These are phyloP conservation scores for Kurtzmaniella natalensis DNA, from an alignment of 1,139 yeast genomes.

Conservation along the genomic window DNA sequence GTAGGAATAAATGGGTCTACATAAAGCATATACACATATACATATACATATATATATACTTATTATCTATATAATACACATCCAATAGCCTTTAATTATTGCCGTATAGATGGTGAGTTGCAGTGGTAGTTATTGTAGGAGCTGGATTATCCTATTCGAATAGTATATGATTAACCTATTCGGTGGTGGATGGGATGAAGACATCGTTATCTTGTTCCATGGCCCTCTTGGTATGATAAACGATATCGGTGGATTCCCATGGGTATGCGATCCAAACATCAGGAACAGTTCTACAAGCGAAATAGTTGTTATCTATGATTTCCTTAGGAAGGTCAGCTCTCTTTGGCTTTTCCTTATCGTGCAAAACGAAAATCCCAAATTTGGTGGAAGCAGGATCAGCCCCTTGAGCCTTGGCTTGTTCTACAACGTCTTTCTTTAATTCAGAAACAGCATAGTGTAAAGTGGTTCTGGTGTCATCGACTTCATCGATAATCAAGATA, in stretches of 20 bases:
- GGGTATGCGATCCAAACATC: constrained; percentile 98
- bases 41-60: constrained; percentile 4
- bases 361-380: constrained; percentile 87
- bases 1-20: too few species aligned
- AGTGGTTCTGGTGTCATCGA: constrained; percentile 93
- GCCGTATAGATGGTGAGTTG: too few species aligned
- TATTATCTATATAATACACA: too few species aligned
- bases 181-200: constrained; percentile 36
- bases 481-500: constrained; percentile 85
- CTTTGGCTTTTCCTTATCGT: constrained; percentile 87
- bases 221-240: constrained; percentile 77
- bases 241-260: constrained; percentile 93
- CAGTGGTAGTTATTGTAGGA: too few species aligned
- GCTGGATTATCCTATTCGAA: too few species aligned
- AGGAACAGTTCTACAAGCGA: constrained; percentile 88
- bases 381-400: constrained; percentile 56
- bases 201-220: constrained; percentile 64
- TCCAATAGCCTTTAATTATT: too few species aligned
- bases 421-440: constrained; percentile 74
- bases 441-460: constrained; percentile 88
- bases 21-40: too few species aligned
- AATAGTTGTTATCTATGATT: constrained; percentile 63
- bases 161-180: too few species aligned
- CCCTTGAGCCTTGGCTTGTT: constrained; percentile 47
- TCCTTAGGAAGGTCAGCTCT: constrained; percentile 70